Evolutionary conservation across 352 stramenopile genomes (phyloP), one percentile per base, ranked within the genome.

Genomic region (Peronospora tabacina): DNA sequence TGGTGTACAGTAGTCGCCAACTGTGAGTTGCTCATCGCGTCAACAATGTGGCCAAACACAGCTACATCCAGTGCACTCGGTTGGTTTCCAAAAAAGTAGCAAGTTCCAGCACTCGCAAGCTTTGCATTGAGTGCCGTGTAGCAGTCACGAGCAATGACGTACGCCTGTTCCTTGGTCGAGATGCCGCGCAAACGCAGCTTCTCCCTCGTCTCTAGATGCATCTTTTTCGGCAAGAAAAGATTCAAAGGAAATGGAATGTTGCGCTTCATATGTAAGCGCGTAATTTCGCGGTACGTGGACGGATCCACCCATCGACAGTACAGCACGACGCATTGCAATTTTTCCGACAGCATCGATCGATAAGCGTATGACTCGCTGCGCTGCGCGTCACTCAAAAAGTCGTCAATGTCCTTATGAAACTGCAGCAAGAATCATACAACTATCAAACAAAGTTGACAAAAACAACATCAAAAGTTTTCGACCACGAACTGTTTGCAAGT

Each of bases 221-320:
- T 85, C 56, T 90, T 87, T 66, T 91, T 94, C 6, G 82, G 82
- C 33, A 94, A 28, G 17, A 90, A 73, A 41, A 86, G 78, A 60
- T 79, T 91, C 13, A 94, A 48, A 20, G 82, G 82, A 55, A 94
- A 94, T 13, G 82, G 80, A 30, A 94, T 76, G 32, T 82, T 66
- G 46, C 79, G 80, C 65, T 88, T 88, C 52, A 90, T 72, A 41
- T 87, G 74, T 45, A 75, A 76, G 0, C 80, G 80, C 54, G 82
- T 94, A 44, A 94, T 73, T 49, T 94, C 82, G 7, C 73, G 77
- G 59, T 91, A 94, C 43, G 78, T 90, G 52, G 85, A 67, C 7
- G 78, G 68, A 49, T 94, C 80, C 40, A 91, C 82, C 82, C 82
- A 94, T 30, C 76, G 80, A 49, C 80, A 90, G 55, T 85, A 94